Base-by-base conservation (phyloP, 2,329 filamentous ascomycete species). In the Xylaria sp. region DNA sequence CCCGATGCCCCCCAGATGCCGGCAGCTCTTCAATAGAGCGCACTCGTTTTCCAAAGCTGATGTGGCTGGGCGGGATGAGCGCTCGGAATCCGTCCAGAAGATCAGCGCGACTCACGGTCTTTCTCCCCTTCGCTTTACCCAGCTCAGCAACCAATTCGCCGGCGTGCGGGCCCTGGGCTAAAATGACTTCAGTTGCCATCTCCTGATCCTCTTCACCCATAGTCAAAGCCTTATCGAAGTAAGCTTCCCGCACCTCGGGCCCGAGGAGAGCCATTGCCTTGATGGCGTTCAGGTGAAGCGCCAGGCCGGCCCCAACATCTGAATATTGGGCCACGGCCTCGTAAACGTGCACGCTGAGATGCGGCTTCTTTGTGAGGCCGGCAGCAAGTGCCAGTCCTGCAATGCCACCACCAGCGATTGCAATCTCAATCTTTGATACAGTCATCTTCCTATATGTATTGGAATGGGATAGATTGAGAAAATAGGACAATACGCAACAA, bases 261-360 rank as follows among this genome's bases (percentile, higher is more conserved):
- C 74, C 73, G 37, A 79, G 71, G 3, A 77, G 70, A 0, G 63
- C 40, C 69, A 78, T 73, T 11, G 76, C 73, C 33, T 68, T 68
- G 59, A 75, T 72, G 9, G 71, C 77, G 62, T 79, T 80, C 6
- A 64, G 63, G 44, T 77, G 74, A n/a, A 80, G 66, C 2, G 75
- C 76, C 11, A 79, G 68, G 4, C 75, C 77, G 3, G 76, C 75
- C 10, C 78, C 77, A 33, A 77, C 67, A 51, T 79, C 71, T 67
- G 57, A 66, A 67, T 73, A 76, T 65, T 56, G 64, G 46, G 53
- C 60, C 19, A 67, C 74, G 1, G 73, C 64, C 53, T 80, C 77
- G 65, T 77, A 79, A 17, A 79, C 72, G 33, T 73, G 68, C 4
- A 76, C 68, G n/a, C 73, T 66, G 21, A 79, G 65, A 54, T 77